Evolutionary conservation across 2,329 filamentous ascomycete species (phyloP), one percentile per base, ranked within the genome.

Genomic region (Ophiosphaerella korrae): DNA sequence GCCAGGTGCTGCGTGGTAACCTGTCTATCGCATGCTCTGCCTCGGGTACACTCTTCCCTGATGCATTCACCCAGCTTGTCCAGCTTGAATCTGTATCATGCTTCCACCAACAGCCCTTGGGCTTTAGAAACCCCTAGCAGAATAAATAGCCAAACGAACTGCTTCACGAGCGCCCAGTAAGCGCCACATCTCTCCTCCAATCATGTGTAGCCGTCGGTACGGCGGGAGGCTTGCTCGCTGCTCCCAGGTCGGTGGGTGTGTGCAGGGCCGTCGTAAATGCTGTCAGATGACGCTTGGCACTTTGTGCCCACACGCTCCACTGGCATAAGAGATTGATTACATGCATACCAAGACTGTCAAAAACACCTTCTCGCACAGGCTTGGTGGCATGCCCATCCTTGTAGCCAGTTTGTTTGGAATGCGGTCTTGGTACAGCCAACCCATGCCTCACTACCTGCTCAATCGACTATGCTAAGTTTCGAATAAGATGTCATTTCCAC

Each of bases 381-480:
- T 23, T 18, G 13, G 14, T 44, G 32, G n/a, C 42, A 44, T 23
- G 12, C 18, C 29, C n/a, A 16, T 29, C 12, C 26, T 14, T 29
- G 16, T 26, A 42, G 39, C 39, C 32, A 42, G 39, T 16, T n/a
- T 42, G 36, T 39, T 39, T 23, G 36, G 35, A 39, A 29, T 29
- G 6, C 5, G 26, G 26, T 11, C 31, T 23, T 24, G 42, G 14
- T 11, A 26, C 13, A 7, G 13, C 13, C 9, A 23, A 24, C 8
- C 31, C 16, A 35, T 23, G 42, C 31, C 18, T 14, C 16, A 8
- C 12, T n/a, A n/a, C 16, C 33, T 39, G 16, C 14, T 37, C 38
- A 26, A 21, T 42, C 29, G 47, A 26, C 16, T 41, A 45, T 50
- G 42, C 42, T 41, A 50, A 39, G 47, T 50, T 44, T 50, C 47